Percentiles rank a stretch among this genome's conserved stretches.
Evolutionary conservation across 2,329 filamentous ascomycete species (phyloP).

Genomic region (Amauroascus verrucosus): DNA sequence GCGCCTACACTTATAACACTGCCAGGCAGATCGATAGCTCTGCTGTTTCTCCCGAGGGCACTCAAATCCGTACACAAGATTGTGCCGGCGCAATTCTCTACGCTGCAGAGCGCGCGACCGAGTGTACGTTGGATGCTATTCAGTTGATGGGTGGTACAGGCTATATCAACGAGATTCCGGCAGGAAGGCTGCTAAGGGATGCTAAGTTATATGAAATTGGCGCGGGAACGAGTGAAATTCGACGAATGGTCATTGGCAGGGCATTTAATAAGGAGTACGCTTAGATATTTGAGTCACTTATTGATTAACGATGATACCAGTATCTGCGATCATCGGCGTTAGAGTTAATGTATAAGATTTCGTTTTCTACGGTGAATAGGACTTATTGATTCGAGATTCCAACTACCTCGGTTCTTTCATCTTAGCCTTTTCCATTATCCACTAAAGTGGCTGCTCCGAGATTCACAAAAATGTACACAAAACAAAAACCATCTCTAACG

Average conservation of each 20-base stretch:
- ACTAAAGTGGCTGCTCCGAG: background rate
- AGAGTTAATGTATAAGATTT: background rate
- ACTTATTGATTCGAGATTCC: background rate
- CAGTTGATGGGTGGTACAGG: conserved; percentile 92
- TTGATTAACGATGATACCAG: background rate
- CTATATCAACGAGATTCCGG: conserved; percentile 90
- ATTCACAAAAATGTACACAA: background rate
- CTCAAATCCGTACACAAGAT: conserved; percentile 67
- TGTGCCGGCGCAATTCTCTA: conserved; percentile 92
- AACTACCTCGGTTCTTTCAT: background rate
- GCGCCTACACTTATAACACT: conserved; percentile 79
- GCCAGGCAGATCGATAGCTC: conserved; percentile 70
- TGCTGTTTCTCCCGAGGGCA: conserved; percentile 30
- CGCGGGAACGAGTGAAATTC: conserved; percentile 86
- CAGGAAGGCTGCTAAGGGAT: conserved; percentile 69
- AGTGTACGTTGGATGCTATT: conserved; percentile 49
- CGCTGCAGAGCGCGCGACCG: conserved; percentile 79
- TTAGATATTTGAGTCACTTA: background rate
- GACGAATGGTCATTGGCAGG: conserved; percentile 86
- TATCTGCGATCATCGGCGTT: background rate
- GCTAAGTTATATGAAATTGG: conserved; percentile 90
- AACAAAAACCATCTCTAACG: background rate
- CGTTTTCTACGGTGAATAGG: background rate
- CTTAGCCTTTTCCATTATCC: background rate
- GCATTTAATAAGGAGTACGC: conserved; percentile 74